phyloP scores from a whole-genome alignment of 2,329 filamentous ascomycete species.

The Bipolaris oryzae region DNA sequence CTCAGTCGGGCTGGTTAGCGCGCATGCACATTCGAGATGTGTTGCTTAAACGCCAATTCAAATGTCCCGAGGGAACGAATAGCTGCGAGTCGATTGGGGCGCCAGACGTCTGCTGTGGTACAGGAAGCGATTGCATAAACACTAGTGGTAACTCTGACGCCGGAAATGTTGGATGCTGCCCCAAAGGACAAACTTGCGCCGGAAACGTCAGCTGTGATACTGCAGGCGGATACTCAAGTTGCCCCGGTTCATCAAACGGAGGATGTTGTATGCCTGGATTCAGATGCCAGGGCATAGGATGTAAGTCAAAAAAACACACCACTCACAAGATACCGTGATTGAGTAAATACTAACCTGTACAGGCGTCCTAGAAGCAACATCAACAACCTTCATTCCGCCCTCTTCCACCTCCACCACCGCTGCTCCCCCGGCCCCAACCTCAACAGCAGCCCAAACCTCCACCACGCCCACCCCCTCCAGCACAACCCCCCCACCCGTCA shows the following conservation, averaged over 20 bases:
- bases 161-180: constrained; percentile 77
- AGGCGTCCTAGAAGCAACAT: constrained; percentile 42
- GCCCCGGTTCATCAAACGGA: constrained; percentile 68
- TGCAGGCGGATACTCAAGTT: constrained; percentile 66
- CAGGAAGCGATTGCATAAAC: constrained; percentile 67
- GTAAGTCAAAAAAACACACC: constrained; percentile 55
- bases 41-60: constrained; percentile 62
- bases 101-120: constrained; percentile 74
- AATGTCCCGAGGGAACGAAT: constrained; percentile 70
- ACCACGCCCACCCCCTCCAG: constrained; percentile 24
- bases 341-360: constrained; percentile 1
- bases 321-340: too few species aligned
- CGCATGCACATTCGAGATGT: constrained; percentile 42
- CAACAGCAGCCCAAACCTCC: constrained; percentile 26
- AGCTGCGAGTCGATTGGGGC: constrained; percentile 68
- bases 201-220: constrained; percentile 67
- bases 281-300: constrained; percentile 71
- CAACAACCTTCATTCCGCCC: constrained; percentile 38
- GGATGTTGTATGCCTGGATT: constrained; percentile 79
- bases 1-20: constrained; percentile 45
- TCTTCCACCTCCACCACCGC: constrained; percentile 32
- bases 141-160: constrained; percentile 58
- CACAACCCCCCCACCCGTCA: constrained; percentile 10
- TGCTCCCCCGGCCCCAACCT: constrained; percentile 48
- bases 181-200: constrained; percentile 66